A percentile compares a stretch with the other conserved stretches of the same genome.
These are phyloP conservation scores for Sphaerulina musiva DNA, from an alignment of 2,329 filamentous ascomycete species.

Conservation along the genomic window DNA sequence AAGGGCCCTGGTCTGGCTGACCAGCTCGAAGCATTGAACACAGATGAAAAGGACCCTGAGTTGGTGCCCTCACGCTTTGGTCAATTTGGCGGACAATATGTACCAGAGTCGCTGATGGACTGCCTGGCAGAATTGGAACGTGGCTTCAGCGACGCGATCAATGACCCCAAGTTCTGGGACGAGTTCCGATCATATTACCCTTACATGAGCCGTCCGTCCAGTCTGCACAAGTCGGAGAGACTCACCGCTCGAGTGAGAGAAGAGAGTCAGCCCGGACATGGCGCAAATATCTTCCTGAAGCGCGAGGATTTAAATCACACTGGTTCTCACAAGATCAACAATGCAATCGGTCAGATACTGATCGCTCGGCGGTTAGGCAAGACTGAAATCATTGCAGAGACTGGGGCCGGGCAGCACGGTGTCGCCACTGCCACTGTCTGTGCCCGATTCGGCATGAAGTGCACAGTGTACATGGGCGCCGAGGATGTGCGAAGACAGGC, in stretches of 20 bases:
- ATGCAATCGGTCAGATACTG: slow-evolving; percentile 87
- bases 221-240: slow-evolving; percentile 80
- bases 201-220: slow-evolving; percentile 92
- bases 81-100: slow-evolving; percentile 94
- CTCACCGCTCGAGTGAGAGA: slow-evolving; percentile 58
- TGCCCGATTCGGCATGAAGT: slow-evolving; percentile 97
- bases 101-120: slow-evolving; percentile 96
- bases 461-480: slow-evolving; percentile 96
- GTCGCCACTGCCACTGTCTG: slow-evolving; percentile 96
- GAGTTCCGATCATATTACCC: slow-evolving; percentile 94
- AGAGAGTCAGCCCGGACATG: slow-evolving; percentile 53
- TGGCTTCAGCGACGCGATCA: slow-evolving; percentile 79
- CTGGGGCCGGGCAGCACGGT: slow-evolving; percentile 93
- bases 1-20: slow-evolving; percentile 66
- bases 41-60: slow-evolving; percentile 42
- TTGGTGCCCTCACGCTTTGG: slow-evolving; percentile 82
- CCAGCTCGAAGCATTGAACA: slow-evolving; percentile 75
- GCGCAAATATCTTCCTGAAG: slow-evolving; percentile 96
- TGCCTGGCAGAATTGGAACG: slow-evolving; percentile 84
- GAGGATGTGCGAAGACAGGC: slow-evolving; percentile 95
- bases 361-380: slow-evolving; percentile 82
- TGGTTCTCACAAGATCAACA: slow-evolving; percentile 99
- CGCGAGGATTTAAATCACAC: slow-evolving; percentile 97
- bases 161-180: slow-evolving; percentile 91
- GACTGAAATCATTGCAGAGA: slow-evolving; percentile 96